Conservation (phyloP, 805 yeast species). For the Kodamaea sagamina region DNA sequence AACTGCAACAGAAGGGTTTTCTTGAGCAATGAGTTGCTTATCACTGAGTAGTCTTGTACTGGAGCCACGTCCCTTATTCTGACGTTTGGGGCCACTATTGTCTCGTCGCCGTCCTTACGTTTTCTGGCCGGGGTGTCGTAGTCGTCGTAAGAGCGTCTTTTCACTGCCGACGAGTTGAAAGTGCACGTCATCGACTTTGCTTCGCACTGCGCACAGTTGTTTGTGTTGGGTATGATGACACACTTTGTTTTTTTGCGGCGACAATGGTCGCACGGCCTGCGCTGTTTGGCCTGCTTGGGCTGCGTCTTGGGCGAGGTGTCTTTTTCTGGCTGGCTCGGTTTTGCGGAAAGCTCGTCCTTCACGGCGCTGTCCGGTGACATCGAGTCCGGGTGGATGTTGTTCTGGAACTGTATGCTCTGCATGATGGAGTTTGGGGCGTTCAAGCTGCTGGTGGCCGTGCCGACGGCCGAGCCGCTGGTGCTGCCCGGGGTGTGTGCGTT, state of each 20-base stretch:
- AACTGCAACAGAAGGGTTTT: conserved; percentile 76
- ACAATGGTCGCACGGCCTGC: conserved; percentile 83
- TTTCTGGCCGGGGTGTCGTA: conserved; percentile 18
- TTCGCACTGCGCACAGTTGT: conserved; percentile 76
- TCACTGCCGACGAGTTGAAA: conserved; percentile 57
- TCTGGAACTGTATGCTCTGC: conserved; percentile 35
- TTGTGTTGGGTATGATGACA: conserved; percentile 61
- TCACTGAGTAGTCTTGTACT: conserved; percentile 63
- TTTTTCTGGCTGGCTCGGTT: not conserved
- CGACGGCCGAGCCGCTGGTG: not conserved
- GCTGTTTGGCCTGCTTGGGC: conserved; percentile 35
- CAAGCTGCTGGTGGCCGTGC: not conserved
- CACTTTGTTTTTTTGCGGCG: conserved; percentile 79
- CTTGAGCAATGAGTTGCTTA: conserved; percentile 64
- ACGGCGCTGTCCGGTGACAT: conserved; percentile 1
- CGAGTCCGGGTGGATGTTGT: conserved; percentile 22
- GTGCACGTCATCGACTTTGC: conserved; percentile 74
- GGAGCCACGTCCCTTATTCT: conserved; percentile 57
- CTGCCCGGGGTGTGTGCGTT: conserved; percentile 3
- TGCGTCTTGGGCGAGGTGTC: conserved; percentile 6
- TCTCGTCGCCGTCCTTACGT: conserved; percentile 19
- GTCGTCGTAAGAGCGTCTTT: conserved; percentile 31
- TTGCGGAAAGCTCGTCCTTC: not conserved
- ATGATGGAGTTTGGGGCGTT: conserved; percentile 24
- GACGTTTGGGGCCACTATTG: conserved; percentile 41